Conservation (phyloP, 2,329 filamentous ascomycete genomes). For the Stylonectria norvegica region DNA sequence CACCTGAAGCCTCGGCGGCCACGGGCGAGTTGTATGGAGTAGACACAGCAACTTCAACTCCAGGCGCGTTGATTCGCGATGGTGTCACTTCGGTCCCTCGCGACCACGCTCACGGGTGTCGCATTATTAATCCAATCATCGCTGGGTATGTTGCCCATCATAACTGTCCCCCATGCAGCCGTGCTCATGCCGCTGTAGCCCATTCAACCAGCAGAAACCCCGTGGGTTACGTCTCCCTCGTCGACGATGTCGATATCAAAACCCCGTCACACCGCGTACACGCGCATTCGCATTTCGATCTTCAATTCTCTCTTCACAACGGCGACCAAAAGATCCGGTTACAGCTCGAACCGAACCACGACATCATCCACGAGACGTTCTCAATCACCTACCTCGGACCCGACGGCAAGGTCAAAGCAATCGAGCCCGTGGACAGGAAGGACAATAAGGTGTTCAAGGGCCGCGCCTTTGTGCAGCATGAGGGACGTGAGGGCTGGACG, state of each 20-base stretch:
- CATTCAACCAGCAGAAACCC: constrained; percentile 74
- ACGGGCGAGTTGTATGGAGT: too few relatives aligned
- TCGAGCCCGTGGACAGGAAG: constrained; percentile 68
- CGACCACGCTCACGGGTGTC: constrained; percentile 29
- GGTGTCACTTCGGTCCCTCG: constrained; percentile 33
- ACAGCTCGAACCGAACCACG: constrained; percentile 82
- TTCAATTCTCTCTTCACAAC: constrained; percentile 73
- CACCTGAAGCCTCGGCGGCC: too few relatives aligned
- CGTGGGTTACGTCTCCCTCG: constrained; percentile 66
- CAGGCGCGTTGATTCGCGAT: too few relatives aligned
- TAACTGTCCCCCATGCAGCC: constrained; percentile 22
- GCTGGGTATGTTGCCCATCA: constrained; percentile 25
- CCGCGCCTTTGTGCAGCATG: constrained; percentile 63
- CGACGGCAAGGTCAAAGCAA: constrained; percentile 64
- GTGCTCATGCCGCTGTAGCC: constrained; percentile 40
- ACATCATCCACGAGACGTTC: constrained; percentile 76
- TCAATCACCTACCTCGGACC: constrained; percentile 67
- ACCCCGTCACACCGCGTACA: constrained; percentile 76
- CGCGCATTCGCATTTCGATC: constrained; percentile 77
- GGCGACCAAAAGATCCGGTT: constrained; percentile 70
- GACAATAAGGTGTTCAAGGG: constrained; percentile 85
- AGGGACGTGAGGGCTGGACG: constrained; percentile 59
- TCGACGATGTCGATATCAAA: constrained; percentile 74
- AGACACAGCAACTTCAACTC: too few relatives aligned
- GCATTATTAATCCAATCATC: constrained; percentile 31